Base-by-base conservation (phyloP, 139 green algal species). In the Chlamydomonas incerta region DNA sequence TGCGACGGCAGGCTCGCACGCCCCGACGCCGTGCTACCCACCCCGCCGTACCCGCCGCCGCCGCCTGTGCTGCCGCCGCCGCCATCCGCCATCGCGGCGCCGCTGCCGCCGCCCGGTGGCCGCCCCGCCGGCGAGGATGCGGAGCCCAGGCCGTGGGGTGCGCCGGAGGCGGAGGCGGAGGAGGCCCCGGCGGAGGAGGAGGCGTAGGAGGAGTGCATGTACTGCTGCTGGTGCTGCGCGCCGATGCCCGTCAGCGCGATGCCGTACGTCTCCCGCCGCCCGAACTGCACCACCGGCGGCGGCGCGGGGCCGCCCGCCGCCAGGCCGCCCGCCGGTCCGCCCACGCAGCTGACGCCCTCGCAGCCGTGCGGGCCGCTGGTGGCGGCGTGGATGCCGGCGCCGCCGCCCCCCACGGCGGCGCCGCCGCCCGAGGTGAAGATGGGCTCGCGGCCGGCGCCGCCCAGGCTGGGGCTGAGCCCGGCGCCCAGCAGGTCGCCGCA, bases 241-340 rank as follows among this genome's bases (percentile, higher is more conserved):
- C 79, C 79, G 10, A 85, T 85, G 21, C 79, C 79, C 11, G 79
- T 85, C 9, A 85, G 79, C 33, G 79, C 79, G 46, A 85, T 85
- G 67, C 79, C 79, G 79, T 85, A 85, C 79, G 79, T 85, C 47
- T 85, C 79, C 47, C 79, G 65, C 46, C 66, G 65, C 47, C 79
- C 79, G 37, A 85, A 85, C 47, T 85, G 47, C 47, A 85, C 35
- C 33, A 74, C 34, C 14, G 65, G 65, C 29, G 29, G 55, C 18
- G 70, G 24, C 65, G 65, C n/a, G 17, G 14, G 9, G 65, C 14
- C n/a, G 6, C 65, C 65, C n/a, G n/a, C 65, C n/a, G 65, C 15
- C 6, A 11, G 13, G 23, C 65, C 29, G 29, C 8, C 47, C 24
- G 23, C 47, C 37, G 20, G 37, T 3, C 75, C 75, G 29, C 60